Conservation (phyloP, 2,329 filamentous ascomycete genomes). For the Cytospora paraplurivora region DNA sequence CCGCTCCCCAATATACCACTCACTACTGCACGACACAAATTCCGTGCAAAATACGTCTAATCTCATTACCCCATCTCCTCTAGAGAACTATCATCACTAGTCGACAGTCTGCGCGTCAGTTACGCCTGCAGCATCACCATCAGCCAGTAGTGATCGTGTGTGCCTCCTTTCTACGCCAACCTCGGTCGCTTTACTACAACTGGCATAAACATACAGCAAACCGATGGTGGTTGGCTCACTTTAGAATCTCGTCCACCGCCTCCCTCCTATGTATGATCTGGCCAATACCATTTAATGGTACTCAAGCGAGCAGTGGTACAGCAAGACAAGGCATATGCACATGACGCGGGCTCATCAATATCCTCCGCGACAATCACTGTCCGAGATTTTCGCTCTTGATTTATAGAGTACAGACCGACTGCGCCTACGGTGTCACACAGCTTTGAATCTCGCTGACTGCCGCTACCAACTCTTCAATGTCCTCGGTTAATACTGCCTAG, state of each 20-base stretch:
- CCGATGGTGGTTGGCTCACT: too few species aligned
- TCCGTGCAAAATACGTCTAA: neutral
- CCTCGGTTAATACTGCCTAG: neutral
- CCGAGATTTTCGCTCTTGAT: too few species aligned
- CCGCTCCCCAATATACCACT: too few species aligned
- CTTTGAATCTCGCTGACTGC: neutral
- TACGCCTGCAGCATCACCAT: neutral
- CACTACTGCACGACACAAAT: too few species aligned
- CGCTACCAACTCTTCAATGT: too few species aligned
- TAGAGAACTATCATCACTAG: neutral
- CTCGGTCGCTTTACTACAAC: neutral
- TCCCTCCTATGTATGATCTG: neutral
- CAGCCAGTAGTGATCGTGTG: slow-evolving; percentile 3
- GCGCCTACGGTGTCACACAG: too few species aligned
- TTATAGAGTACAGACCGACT: too few species aligned
- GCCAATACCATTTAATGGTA: neutral
- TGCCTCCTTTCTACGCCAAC: neutral
- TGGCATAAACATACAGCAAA: neutral
- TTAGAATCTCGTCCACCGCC: neutral
- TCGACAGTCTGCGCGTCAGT: neutral
- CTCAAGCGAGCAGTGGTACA: neutral
- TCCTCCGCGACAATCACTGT: too few species aligned
- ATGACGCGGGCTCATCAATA: neutral
- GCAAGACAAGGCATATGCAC: neutral
- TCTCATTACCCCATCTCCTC: neutral